These are phyloP conservation scores for Cutaneotrichosporon spelunceum DNA, from an alignment of 1,284 basidiomycete genomes.

Conservation along the genomic window DNA sequence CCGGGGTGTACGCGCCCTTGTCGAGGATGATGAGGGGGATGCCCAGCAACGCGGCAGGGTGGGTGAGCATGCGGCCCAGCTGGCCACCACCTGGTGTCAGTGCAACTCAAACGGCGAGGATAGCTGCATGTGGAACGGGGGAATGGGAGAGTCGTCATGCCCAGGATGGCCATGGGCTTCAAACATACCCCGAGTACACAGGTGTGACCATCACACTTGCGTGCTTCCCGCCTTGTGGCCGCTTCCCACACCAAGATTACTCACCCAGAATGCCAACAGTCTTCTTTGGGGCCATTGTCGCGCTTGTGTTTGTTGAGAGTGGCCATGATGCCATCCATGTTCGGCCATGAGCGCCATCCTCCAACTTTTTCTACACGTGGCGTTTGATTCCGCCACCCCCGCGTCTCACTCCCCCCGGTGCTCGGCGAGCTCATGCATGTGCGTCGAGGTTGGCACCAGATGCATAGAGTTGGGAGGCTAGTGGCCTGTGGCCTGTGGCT, in stretches of 20 bases:
- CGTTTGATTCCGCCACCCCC: background rate
- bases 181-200: background rate
- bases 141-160: background rate
- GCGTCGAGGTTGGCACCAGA: background rate
- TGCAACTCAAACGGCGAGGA: background rate
- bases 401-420: too few species aligned
- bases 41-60: constrained; percentile 83
- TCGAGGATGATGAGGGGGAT: constrained; percentile 87
- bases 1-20: constrained; percentile 71
- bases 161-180: background rate
- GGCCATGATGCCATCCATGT: background rate
- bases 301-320: background rate
- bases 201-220: background rate
- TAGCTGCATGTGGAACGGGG: background rate
- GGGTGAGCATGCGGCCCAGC: constrained; percentile 94
- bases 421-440: background rate
- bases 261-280: constrained; percentile 51
- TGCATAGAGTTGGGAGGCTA: background rate
- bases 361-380: background rate
- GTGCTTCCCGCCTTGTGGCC: background rate
- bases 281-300: constrained; percentile 44
- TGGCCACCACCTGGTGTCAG: constrained; percentile 78
- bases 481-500: background rate
- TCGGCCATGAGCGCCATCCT: background rate
- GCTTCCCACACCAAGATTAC: constrained; percentile 3